A percentile compares a stretch with the other conserved stretches of the same genome.
Conservation (phyloP, 306 rosid genomes). For the Leucaena leucocephala region DNA sequence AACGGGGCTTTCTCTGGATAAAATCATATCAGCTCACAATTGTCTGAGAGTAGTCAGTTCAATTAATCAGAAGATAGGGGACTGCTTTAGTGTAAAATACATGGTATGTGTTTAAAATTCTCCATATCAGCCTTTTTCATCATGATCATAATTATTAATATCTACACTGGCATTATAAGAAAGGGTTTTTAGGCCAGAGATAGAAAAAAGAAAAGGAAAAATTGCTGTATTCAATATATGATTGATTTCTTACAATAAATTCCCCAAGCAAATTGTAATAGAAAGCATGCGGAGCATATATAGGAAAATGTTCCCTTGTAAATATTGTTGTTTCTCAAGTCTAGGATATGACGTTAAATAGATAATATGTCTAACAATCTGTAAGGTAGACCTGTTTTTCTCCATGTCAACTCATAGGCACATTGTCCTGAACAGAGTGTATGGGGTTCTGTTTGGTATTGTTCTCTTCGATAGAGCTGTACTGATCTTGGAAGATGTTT, state of each 20-base stretch:
- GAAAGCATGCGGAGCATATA: background rate
- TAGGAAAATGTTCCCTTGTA: background rate
- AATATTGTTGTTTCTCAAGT: background rate
- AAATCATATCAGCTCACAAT: slow-evolving; percentile 72
- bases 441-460: background rate
- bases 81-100: slow-evolving; percentile 49
- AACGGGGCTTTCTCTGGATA: slow-evolving; percentile 83
- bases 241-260: slow-evolving; percentile 8
- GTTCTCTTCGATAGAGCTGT: background rate
- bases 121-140: slow-evolving; percentile 24
- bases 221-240: slow-evolving; percentile 3
- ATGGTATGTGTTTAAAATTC: slow-evolving; percentile 54
- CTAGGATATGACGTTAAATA: background rate
- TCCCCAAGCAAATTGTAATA: slow-evolving; percentile 5
- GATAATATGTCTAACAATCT: background rate
- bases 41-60: slow-evolving; percentile 84
- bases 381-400: background rate
- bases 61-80: slow-evolving; percentile 69
- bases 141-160: background rate
- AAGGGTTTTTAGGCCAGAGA: slow-evolving; percentile 5
- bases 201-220: background rate
- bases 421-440: background rate
- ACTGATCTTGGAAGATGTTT: background rate
- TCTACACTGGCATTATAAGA: slow-evolving; percentile 1
- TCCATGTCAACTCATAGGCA: background rate